Evolutionary conservation across 352 stramenopile species (phyloP).

Genomic region (Globisporangium cylindrosporum): DNA sequence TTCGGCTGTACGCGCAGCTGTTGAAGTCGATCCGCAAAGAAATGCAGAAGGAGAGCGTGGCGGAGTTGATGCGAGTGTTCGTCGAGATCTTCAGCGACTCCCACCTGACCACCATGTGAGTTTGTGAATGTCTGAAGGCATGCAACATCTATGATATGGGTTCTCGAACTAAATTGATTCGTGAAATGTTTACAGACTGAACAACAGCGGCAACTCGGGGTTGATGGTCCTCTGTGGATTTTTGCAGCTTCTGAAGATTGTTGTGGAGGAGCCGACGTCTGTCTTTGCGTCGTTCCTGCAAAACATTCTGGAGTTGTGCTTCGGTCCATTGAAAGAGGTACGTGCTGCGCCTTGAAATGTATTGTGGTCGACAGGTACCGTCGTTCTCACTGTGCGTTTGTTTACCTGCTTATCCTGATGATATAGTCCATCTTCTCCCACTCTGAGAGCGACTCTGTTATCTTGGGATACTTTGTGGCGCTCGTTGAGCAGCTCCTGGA

Average conservation of each 20-base stretch:
- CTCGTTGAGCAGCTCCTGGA: constrained; percentile 74
- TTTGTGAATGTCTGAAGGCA: background rate
- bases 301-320: constrained; percentile 77
- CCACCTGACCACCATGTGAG: constrained; percentile 69
- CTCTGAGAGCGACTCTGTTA: constrained; percentile 62
- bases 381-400: background rate
- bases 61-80: constrained; percentile 70
- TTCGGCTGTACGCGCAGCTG: constrained; percentile 70
- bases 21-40: constrained; percentile 82
- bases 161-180: background rate
- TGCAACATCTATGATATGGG: background rate
- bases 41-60: constrained; percentile 73
- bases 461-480: constrained; percentile 66
- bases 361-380: background rate
- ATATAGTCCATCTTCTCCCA: constrained; percentile 68
- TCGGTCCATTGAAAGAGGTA: constrained; percentile 77
- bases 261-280: constrained; percentile 72
- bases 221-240: constrained; percentile 77
- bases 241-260: constrained; percentile 70
- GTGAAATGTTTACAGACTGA: constrained; percentile 36
- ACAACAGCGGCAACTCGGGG: constrained; percentile 54
- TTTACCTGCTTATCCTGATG: background rate
- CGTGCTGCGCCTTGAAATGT: background rate
- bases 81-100: constrained; percentile 77
- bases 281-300: constrained; percentile 73